phyloP scores from a whole-genome alignment of 202 grass and related monocot genomes.

The Eragrostis tef region DNA sequence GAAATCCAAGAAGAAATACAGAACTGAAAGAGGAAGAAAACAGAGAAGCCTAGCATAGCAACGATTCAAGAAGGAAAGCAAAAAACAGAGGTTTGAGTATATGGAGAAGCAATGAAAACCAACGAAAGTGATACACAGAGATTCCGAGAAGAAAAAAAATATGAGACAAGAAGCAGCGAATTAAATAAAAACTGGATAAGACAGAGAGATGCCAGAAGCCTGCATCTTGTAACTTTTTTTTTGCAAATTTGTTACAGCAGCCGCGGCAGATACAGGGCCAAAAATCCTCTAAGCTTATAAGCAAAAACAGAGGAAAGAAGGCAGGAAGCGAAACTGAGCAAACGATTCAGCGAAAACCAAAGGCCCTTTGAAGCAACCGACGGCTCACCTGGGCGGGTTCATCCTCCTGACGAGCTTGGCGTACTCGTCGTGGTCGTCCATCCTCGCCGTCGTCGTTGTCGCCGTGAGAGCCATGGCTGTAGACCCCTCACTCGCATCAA shows the following conservation, averaged over 20 bases:
- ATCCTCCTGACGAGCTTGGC: conserved; percentile 78
- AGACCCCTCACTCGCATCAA: conserved; percentile 39
- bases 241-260: background rate
- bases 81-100: conserved; percentile 22
- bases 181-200: conserved; percentile 13
- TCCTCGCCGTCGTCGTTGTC: conserved; percentile 23
- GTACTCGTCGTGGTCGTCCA: conserved; percentile 76
- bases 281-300: background rate
- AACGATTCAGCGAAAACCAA: background rate
- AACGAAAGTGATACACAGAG: background rate
- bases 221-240: too few species aligned
- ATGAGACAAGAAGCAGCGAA: background rate
- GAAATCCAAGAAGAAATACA: background rate
- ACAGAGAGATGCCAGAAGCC: background rate
- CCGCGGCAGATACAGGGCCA: background rate
- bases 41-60: background rate
- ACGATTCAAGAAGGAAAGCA: background rate
- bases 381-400: conserved; percentile 73
- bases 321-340: background rate
- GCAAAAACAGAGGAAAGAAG: background rate
- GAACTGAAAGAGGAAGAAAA: background rate
- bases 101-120: background rate
- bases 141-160: background rate
- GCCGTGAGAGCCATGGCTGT: conserved; percentile 46
- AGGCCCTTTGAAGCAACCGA: background rate